Evolutionary conservation across 306 rosid species (phyloP).

Genomic region (Rosa chinensis): DNA sequence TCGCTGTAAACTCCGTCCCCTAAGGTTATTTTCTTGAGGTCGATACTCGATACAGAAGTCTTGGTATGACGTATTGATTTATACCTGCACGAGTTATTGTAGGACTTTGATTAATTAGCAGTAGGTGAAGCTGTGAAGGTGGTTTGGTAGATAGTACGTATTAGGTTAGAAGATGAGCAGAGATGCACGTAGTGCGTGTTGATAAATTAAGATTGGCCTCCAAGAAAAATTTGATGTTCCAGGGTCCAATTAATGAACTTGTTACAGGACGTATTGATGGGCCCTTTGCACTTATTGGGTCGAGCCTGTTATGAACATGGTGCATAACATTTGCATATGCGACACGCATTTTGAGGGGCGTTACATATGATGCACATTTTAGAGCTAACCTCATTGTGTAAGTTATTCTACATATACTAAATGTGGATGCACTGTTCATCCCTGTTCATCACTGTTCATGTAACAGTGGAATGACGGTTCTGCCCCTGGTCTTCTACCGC

Average conservation of each 20-base stretch:
- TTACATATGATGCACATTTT: no score
- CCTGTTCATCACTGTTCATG: no score
- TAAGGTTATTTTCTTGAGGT: neutral
- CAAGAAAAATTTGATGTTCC: no score
- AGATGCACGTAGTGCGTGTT: neutral
- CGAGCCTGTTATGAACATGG: neutral
- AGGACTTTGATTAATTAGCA: neutral
- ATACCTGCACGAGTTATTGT: neutral
- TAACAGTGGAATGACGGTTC: no score
- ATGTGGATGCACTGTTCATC: no score
- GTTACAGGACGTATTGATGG: neutral
- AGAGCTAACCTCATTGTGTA: no score
- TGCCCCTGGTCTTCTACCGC: no score
- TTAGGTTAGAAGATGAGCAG: neutral
- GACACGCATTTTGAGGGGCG: no score
- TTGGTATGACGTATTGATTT: neutral
- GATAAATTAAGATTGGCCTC: neutral
- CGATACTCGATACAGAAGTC: neutral
- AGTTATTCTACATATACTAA: no score
- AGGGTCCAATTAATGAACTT: neutral
- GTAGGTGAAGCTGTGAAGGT: neutral
- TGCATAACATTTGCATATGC: no score
- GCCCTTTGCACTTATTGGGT: neutral
- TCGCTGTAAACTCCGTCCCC: neutral
- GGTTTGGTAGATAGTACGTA: neutral